Evolutionary conservation across 768 basidiomycete species (phyloP).

Genomic region (Phylloporus rhodoxanthus): DNA sequence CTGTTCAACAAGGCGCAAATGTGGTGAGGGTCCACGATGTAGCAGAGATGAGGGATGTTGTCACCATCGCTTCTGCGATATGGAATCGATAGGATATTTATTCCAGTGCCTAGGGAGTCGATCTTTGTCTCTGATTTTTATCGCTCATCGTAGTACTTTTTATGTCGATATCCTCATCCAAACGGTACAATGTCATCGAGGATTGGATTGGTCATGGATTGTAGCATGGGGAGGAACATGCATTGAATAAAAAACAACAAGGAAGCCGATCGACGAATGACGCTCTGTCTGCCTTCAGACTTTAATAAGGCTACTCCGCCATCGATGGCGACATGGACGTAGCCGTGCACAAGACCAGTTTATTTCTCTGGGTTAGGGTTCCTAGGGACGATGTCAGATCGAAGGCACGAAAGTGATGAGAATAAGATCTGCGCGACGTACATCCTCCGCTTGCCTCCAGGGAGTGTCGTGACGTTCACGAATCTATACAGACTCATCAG

Average conservation of each 20-base stretch:
- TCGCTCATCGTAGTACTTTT: too few relatives aligned
- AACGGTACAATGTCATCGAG: background rate
- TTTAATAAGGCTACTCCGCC: constrained; percentile 12
- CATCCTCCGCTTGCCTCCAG: constrained; percentile 94
- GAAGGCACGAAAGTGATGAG: constrained; percentile 59
- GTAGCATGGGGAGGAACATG: constrained; percentile 18
- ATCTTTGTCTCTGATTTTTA: too few relatives aligned
- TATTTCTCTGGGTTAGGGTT: constrained; percentile 29
- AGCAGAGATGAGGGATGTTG: constrained; percentile 65
- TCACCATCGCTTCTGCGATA: constrained; percentile 59
- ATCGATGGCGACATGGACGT: constrained; percentile 8
- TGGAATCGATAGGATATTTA: constrained; percentile 30
- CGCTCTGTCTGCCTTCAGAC: constrained; percentile 5
- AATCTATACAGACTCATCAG: constrained; percentile 44
- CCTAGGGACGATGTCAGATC: constrained; percentile 9
- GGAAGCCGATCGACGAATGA: constrained; percentile 2
- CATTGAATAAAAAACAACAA: constrained; percentile 9
- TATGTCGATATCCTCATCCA: too few relatives aligned
- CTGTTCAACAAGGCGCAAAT: constrained; percentile 65
- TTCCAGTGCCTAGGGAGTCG: too few relatives aligned
- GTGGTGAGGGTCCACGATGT: constrained; percentile 83
- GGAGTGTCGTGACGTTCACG: constrained; percentile 88
- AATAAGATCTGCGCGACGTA: constrained; percentile 54
- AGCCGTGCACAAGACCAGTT: constrained; percentile 4
- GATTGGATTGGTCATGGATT: constrained; percentile 9